Base-by-base conservation (phyloP, 1,284 basidiomycete species). In the Ceratobasidium sp. region DNA sequence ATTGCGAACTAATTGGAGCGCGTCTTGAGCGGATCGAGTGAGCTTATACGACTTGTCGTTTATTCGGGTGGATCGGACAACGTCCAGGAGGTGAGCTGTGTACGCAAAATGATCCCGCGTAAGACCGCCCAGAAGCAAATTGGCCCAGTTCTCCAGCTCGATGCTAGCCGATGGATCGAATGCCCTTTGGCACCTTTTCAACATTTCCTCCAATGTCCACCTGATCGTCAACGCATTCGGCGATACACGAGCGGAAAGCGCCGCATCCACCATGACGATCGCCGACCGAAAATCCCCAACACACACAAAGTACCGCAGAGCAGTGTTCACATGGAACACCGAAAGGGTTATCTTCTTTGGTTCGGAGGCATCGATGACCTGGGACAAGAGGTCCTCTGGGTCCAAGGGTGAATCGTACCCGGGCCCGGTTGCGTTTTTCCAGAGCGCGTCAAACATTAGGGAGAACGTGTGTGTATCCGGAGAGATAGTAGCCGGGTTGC, bases 371-470 rank as follows among this genome's bases (percentile, higher is more conserved):
- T 32, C 6, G 15, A 75, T 34, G 61, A 75, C 44, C 25, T 44
- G 61, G 17, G 40, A 22, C 32, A 66, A n/a, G 9, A 75, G 32
- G 34, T 40, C 13, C 2, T 22, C 15, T 15, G 71, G 71, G 13
- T 66, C 34, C 9, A 75, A 22, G 4, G 54, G 9, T 9, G 49
- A 44, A 7, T 66, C 51, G 25, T 56, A 40, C n/a, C 22, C 25
- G n/a, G 71, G 71, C 6, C 71, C 71, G 15, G 71, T 75, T n/a
- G n/a, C 57, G 61, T 65, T 66, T 57, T 75, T 75, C 71, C 71
- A 75, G 15, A 75, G 52, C 7, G 71, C 71, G 29, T 75, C 71
- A n/a, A 75, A 75, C 7, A 75, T 22, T 11, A 75, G 37, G 17
- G 71, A 75, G 49, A 75, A 66, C 3, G 71, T 75, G 51, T 75